These are phyloP conservation scores for Symmetrospora coprosmae DNA, from an alignment of 768 basidiomycete genomes.

Conservation along the genomic window DNA sequence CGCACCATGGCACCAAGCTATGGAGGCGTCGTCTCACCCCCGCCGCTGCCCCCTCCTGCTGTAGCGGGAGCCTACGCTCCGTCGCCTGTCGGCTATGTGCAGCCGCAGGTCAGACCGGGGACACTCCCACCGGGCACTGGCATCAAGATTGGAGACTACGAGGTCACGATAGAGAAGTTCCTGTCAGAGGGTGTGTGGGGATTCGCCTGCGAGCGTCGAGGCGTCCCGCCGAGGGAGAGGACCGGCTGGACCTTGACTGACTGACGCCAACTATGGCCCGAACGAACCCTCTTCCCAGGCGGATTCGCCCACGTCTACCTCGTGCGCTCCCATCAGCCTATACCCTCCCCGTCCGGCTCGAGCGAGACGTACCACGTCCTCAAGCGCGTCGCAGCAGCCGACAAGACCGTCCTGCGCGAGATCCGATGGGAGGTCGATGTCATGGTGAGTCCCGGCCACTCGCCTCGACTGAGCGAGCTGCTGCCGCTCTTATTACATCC, in stretches of 20 bases:
- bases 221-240: no score
- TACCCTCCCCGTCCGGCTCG: conserved; percentile 42
- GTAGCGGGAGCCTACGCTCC: no score
- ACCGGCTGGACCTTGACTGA: no score
- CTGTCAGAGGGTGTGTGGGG: conserved; percentile 66
- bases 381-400: conserved; percentile 85
- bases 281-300: no score
- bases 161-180: conserved; percentile 83
- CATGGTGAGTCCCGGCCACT: conserved; percentile 66
- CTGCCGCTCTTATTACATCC: no score
- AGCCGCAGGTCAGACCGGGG: conserved; percentile 34
- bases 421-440: conserved; percentile 97
- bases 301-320: conserved; percentile 98
- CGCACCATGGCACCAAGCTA: no score
- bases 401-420: conserved; percentile 74
- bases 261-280: no score
- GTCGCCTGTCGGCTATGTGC: neutral
- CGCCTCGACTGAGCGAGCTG: no score
- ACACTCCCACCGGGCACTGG: conserved; percentile 54
- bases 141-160: conserved; percentile 65
- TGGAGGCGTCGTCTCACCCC: conserved; percentile 2
- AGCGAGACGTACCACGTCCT: conserved; percentile 90
- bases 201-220: neutral
- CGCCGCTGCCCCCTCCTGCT: neutral
- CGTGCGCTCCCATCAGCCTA: conserved; percentile 67